phyloP scores from a whole-genome alignment of 345 rosid genomes.

The Streptanthus diversifolius region DNA sequence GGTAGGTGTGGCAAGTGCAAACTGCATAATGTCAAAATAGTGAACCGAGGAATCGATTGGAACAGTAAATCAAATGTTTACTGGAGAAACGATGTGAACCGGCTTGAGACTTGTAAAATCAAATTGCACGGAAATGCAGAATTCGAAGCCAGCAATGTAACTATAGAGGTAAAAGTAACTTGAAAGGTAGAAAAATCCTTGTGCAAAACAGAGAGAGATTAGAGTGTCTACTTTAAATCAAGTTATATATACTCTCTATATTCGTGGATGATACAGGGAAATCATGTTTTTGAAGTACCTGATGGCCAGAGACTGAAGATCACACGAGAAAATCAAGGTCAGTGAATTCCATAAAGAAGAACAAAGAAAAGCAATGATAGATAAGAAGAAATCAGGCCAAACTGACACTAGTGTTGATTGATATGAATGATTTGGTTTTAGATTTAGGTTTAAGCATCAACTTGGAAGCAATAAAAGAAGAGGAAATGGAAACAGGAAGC shows the following conservation, averaged over 20 bases:
- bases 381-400: background rate
- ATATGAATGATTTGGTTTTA: background rate
- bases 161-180: slow-evolving; percentile 50
- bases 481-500: slow-evolving; percentile 63
- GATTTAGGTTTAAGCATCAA: slow-evolving; percentile 52
- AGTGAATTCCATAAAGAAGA: background rate
- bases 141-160: slow-evolving; percentile 74
- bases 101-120: slow-evolving; percentile 63
- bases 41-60: slow-evolving; percentile 84
- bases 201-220: background rate
- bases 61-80: slow-evolving; percentile 58
- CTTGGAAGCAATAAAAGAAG: slow-evolving; percentile 47
- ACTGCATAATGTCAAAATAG: slow-evolving; percentile 63
- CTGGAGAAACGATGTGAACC: slow-evolving; percentile 79
- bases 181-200: background rate
- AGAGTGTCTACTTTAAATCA: background rate
- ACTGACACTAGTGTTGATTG: background rate
- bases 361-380: background rate
- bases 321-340: slow-evolving; percentile 61
- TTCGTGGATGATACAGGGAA: slow-evolving; percentile 49
- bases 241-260: background rate
- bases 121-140: slow-evolving; percentile 88
- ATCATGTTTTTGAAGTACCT: slow-evolving; percentile 84
- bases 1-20: slow-evolving; percentile 84
- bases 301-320: slow-evolving; percentile 69